These are phyloP conservation scores for Trypanosoma brucei DNA, from an alignment of 208 protist species.

Conservation along the genomic window DNA sequence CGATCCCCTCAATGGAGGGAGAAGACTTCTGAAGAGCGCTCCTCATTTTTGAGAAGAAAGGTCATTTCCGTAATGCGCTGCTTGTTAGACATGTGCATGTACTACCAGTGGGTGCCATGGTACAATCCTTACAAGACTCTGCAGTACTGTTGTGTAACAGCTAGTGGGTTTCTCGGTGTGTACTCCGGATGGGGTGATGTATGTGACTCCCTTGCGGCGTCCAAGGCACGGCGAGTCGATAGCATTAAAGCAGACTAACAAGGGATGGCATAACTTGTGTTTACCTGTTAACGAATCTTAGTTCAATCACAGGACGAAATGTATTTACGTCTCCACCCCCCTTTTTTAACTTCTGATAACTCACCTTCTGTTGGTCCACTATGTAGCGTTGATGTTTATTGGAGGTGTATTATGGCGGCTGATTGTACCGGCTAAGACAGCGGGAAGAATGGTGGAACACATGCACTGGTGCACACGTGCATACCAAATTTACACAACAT, in stretches of 20 bases:
- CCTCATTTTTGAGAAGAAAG: constrained; percentile 30
- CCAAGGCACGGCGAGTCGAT: not conserved
- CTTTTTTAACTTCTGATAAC: too few species aligned
- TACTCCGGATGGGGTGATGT: constrained; percentile 79
- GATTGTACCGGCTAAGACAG: too few species aligned
- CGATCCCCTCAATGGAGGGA: constrained; percentile 13
- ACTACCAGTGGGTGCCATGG: constrained; percentile 85
- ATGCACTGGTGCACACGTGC: too few species aligned
- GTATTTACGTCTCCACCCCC: too few species aligned
- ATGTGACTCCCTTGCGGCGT: not conserved
- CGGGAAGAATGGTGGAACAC: too few species aligned
- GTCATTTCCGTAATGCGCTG: constrained; percentile 63
- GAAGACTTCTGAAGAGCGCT: constrained; percentile 18
- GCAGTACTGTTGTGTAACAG: constrained; percentile 58
- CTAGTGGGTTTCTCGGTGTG: constrained; percentile 71
- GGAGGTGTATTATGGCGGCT: too few species aligned
- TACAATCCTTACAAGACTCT: constrained; percentile 71
- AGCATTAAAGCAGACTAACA: not conserved
- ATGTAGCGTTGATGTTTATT: too few species aligned
- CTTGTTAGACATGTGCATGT: constrained; percentile 86
- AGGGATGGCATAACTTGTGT: not conserved
- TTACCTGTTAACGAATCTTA: too few species aligned
- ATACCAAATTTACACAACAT: too few species aligned
- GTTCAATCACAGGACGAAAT: too few species aligned
- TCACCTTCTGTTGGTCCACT: too few species aligned